phyloP scores from a whole-genome alignment of 106 monocot species.

The Acanthochlamys bracteata region DNA sequence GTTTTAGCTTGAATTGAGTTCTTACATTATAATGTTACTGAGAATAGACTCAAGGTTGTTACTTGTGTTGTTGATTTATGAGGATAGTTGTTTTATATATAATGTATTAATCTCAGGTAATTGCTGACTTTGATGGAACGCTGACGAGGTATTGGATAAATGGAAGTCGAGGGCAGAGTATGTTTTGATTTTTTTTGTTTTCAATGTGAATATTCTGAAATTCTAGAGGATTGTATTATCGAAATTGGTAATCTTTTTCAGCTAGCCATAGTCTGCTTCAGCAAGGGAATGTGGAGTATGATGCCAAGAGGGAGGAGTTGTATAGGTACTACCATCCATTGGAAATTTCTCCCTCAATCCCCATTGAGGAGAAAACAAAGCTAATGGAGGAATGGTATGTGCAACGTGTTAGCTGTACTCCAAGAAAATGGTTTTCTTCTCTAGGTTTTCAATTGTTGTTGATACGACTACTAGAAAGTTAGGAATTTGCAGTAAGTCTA shows the following conservation, averaged over 20 bases:
- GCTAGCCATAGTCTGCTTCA: slow-evolving; percentile 67
- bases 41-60: too few relatives aligned
- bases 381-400: slow-evolving; percentile 82
- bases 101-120: slow-evolving; percentile 28
- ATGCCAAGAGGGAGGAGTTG: slow-evolving; percentile 56
- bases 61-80: too few relatives aligned
- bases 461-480: too few relatives aligned
- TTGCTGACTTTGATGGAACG: slow-evolving; percentile 77
- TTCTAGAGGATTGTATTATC: too few relatives aligned
- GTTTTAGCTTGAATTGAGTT: not conserved
- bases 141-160: slow-evolving; percentile 61
- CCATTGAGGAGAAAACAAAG: slow-evolving; percentile 71
- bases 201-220: too few relatives aligned
- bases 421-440: too few relatives aligned
- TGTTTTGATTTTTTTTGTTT: not conserved
- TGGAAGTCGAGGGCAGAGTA: slow-evolving; percentile 75
- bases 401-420: not conserved
- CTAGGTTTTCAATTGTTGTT: too few relatives aligned
- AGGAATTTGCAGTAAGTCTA: too few relatives aligned
- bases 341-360: slow-evolving; percentile 65
- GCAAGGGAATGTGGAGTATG: slow-evolving; percentile 63
- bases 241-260: slow-evolving; percentile 9
- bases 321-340: slow-evolving; percentile 74
- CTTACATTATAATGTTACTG: too few relatives aligned
- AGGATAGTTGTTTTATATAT: too few relatives aligned